Conservation (phyloP, 1,284 basidiomycete genomes). For the Singerocomus inundabilis region DNA sequence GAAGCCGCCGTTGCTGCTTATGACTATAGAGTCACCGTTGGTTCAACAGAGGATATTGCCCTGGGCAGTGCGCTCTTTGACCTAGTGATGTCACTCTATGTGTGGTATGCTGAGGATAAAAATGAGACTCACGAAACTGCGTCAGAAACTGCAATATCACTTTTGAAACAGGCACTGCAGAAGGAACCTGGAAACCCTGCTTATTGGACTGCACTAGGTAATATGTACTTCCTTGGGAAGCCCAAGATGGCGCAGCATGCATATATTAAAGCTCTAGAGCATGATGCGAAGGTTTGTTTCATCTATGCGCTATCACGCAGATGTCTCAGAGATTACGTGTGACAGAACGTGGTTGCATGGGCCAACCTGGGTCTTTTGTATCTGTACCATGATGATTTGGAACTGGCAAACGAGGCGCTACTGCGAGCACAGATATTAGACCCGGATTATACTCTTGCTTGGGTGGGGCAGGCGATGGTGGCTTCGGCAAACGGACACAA, state of each 20-base stretch:
- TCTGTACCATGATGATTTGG: constrained; percentile 76
- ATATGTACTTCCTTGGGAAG: constrained; percentile 67
- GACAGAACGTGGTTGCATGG: constrained; percentile 80
- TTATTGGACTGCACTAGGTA: constrained; percentile 84
- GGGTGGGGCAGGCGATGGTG: constrained; percentile 91
- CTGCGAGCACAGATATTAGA: constrained; percentile 88
- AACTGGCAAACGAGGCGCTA: constrained; percentile 86
- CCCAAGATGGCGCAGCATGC: constrained; percentile 85
- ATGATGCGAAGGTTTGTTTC: constrained; percentile 68
- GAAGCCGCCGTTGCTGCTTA: constrained; percentile 68
- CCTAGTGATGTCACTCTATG: constrained; percentile 66
- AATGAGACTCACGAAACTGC: constrained; percentile 34
- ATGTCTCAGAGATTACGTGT: constrained; percentile 13
- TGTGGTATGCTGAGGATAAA: constrained; percentile 42
- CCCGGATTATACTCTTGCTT: constrained; percentile 87
- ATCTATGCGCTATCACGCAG: not conserved
- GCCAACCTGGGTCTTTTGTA: constrained; percentile 90
- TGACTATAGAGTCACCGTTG: constrained; percentile 71
- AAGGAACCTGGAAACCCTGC: constrained; percentile 71
- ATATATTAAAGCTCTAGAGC: constrained; percentile 87
- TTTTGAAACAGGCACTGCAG: constrained; percentile 74
- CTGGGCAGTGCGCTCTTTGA: constrained; percentile 76
- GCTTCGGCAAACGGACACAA: constrained; percentile 67
- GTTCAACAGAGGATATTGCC: constrained; percentile 55
- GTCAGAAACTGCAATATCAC: constrained; percentile 57